These are phyloP conservation scores for Cercospora sojina DNA, from an alignment of 2,329 filamentous ascomycete species.

Conservation along the genomic window DNA sequence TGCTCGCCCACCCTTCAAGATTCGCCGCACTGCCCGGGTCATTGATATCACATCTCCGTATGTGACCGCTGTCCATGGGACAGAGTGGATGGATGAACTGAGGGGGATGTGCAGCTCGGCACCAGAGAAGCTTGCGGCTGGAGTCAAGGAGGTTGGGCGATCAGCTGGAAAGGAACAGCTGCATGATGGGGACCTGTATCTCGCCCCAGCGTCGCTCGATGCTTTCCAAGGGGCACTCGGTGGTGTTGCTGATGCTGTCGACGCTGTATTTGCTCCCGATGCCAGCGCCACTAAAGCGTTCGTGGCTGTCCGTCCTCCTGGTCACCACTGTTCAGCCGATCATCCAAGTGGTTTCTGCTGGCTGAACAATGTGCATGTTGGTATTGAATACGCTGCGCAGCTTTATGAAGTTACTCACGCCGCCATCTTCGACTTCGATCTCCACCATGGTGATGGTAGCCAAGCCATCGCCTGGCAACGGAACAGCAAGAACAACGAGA, in stretches of 20 bases:
- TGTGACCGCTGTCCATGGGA: conserved; percentile 88
- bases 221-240: conserved; percentile 90
- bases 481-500: conserved; percentile 63
- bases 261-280: conserved; percentile 68
- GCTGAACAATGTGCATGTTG: conserved; percentile 97
- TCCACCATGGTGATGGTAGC: conserved; percentile 93
- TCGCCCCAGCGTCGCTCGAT: conserved; percentile 79
- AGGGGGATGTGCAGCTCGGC: conserved; percentile 80
- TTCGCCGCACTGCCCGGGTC: conserved; percentile 73
- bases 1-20: conserved; percentile 69
- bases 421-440: conserved; percentile 87
- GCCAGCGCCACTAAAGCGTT: conserved; percentile 62
- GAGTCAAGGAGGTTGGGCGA: conserved; percentile 74
- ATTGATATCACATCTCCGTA: conserved; percentile 70
- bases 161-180: conserved; percentile 60
- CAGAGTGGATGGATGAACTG: conserved; percentile 90
- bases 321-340: conserved; percentile 88
- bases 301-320: conserved; percentile 86
- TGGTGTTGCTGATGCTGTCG: conserved; percentile 89
- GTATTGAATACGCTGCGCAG: conserved; percentile 85
- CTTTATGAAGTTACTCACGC: conserved; percentile 87
- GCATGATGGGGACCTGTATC: conserved; percentile 86
- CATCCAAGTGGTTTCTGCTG: conserved; percentile 96
- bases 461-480: conserved; percentile 91
- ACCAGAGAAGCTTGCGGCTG: conserved; percentile 71